Percentiles rank a stretch among this genome's conserved stretches.
Conservation (phyloP, 2,329 filamentous ascomycete species). For the Alternaria triticimaculans region DNA sequence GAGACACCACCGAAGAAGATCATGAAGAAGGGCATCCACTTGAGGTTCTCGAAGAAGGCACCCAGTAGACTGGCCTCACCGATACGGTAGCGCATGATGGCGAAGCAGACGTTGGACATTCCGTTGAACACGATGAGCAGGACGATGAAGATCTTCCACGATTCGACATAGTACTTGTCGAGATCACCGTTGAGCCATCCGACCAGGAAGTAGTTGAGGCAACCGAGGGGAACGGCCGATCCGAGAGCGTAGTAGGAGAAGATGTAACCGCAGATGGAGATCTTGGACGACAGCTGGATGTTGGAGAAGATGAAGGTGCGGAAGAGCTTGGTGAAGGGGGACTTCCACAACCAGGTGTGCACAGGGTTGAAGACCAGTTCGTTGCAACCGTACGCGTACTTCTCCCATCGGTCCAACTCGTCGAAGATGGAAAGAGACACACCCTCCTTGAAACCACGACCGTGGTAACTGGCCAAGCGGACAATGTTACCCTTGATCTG, state of each 20-base stretch:
- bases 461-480: conserved; percentile 71
- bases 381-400: conserved; percentile 72
- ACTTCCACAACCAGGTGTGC: conserved; percentile 64
- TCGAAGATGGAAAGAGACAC: conserved; percentile 76
- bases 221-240: conserved; percentile 67
- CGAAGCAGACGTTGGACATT: conserved; percentile 65
- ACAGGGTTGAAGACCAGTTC: conserved; percentile 74
- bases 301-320: conserved; percentile 64
- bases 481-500: conserved; percentile 72
- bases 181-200: conserved; percentile 76
- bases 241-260: conserved; percentile 74
- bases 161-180: conserved; percentile 79
- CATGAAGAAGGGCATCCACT: conserved; percentile 69
- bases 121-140: conserved; percentile 69
- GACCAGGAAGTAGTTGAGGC: conserved; percentile 72
- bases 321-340: conserved; percentile 71
- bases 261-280: conserved; percentile 73
- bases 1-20: conserved; percentile 83
- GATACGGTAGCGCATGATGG: conserved; percentile 66
- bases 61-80: conserved; percentile 60
- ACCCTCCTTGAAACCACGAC: conserved; percentile 73
- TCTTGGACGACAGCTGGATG: conserved; percentile 69
- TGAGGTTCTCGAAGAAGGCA: conserved; percentile 64
- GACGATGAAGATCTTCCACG: conserved; percentile 69
- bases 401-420: conserved; percentile 73